Conservation (phyloP, 805 yeast genomes). For the Cyberlindnera petersonii region DNA sequence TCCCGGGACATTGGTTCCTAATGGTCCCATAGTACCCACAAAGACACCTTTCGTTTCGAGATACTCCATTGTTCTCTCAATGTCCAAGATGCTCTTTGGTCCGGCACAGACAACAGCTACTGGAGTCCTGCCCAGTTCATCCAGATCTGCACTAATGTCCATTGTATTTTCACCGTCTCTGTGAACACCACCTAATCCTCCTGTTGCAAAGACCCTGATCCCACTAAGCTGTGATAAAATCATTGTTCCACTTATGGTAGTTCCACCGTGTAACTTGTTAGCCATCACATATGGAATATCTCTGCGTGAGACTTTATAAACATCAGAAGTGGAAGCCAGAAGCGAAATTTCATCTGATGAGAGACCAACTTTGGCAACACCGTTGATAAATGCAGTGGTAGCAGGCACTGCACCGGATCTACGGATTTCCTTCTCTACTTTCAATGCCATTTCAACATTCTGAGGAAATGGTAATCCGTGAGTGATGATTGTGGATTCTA, state of each 20-base stretch:
- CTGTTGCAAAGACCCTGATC: constrained; percentile 83
- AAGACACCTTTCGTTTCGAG: constrained; percentile 89
- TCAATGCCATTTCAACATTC: constrained; percentile 66
- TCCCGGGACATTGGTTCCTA: constrained; percentile 65
- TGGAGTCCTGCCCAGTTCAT: constrained; percentile 77
- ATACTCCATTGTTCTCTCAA: constrained; percentile 76
- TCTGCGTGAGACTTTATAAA: constrained; percentile 69
- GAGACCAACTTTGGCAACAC: constrained; percentile 70
- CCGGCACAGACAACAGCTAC: constrained; percentile 93
- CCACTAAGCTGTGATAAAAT: constrained; percentile 72
- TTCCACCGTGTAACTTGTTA: constrained; percentile 67
- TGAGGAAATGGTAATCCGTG: constrained; percentile 86
- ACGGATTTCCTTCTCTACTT: constrained; percentile 62
- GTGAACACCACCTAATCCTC: constrained; percentile 92
- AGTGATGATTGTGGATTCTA: constrained; percentile 84
- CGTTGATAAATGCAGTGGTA: constrained; percentile 73
- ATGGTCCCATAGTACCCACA: constrained; percentile 62
- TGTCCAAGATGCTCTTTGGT: constrained; percentile 81
- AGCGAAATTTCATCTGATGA: constrained; percentile 41
- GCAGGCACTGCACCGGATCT: constrained; percentile 74
- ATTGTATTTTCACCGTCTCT: constrained; percentile 68
- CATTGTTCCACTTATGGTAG: constrained; percentile 89
- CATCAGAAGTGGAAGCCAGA: constrained; percentile 38
- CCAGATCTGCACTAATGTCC: constrained; percentile 85
- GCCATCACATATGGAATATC: constrained; percentile 75